Evolutionary conservation across 2,329 filamentous ascomycete genomes (phyloP), one percentile per base, ranked within the genome.

Genomic region (Ceratocystis diversiconidia): DNA sequence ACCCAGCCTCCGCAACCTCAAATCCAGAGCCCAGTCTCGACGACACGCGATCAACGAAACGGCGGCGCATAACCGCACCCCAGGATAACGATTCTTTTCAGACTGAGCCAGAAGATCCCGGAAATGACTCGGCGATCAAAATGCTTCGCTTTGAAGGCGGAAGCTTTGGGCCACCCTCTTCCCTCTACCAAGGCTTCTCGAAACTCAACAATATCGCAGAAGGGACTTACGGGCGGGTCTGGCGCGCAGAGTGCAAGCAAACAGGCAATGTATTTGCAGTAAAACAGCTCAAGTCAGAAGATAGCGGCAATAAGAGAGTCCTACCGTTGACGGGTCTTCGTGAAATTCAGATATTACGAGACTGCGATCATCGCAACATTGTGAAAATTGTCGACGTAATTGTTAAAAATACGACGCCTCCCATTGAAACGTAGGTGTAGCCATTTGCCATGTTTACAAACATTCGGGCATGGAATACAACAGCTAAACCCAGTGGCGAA

Each of bases 191-290:
- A 72, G 87, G 90, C 72, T 99, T 92, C 76, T 89, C 96, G 72
- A 88, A 89, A 70, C 80, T 99, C 66, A 99, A 99, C 75, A 89
- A 94, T 73, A 99, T 99, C 71, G 94, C 97, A 75, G 94, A 99
- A 77, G 94, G 94, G 44, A 91, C 91, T 7, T 99, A 99, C 75
- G 94, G 94, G 59, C 92, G 87, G 83, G 94, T 99, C 3, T 92
- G 92, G 65, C 82, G 94, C 66, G 94, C 91, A 12, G 86, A 81
- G 68, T 87, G 95, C 71, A 79, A 82, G 41, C 77, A 79, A 3
- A 92, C 89, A 0, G 88, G 89, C 43, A 83, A 87, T 66, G 82
- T 99, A 5, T 92, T 97, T 22, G 94, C 94, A 15, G 79, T 99
- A 69, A 99, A 99, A 79, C 87, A 91, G 73, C 80, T 97, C 66